phyloP scores from a whole-genome alignment of 768 basidiomycete genomes.

The Thelephora aurantiotincta region DNA sequence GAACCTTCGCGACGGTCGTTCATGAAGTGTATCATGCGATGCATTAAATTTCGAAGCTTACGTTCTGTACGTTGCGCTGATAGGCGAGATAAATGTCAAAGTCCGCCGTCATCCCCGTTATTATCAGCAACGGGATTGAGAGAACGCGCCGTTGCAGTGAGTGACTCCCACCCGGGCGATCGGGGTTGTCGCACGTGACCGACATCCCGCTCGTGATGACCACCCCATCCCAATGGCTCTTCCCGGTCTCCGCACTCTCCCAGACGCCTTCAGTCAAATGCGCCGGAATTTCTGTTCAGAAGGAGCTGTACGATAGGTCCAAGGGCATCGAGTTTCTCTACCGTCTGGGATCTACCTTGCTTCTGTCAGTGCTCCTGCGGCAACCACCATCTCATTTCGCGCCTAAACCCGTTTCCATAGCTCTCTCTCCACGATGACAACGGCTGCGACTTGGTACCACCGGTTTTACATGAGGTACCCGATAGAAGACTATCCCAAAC shows the following conservation, averaged over 20 bases:
- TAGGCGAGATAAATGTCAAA: slow-evolving; percentile 44
- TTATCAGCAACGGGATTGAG: not conserved
- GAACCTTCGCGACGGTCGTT: slow-evolving; percentile 32
- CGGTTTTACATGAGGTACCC: slow-evolving; percentile 83
- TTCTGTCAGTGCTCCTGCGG: slow-evolving; percentile 38
- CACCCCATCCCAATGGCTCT: slow-evolving; percentile 51
- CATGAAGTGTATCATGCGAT: not conserved
- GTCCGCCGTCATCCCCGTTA: not conserved
- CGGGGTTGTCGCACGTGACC: not conserved
- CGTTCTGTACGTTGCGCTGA: slow-evolving; percentile 43
- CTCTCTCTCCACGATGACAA: slow-evolving; percentile 69
- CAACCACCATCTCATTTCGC: slow-evolving; percentile 5
- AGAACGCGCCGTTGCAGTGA: not conserved
- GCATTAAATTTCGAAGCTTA: slow-evolving; percentile 42
- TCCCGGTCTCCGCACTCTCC: slow-evolving; percentile 42
- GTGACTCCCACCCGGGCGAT: not conserved
- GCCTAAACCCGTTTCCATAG: slow-evolving; percentile 23
- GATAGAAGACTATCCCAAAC: slow-evolving; percentile 69
- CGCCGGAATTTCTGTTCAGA: slow-evolving; percentile 34
- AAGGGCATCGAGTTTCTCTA: slow-evolving; percentile 79
- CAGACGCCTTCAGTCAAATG: slow-evolving; percentile 41
- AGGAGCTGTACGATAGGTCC: slow-evolving; percentile 66
- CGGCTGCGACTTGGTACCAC: slow-evolving; percentile 85
- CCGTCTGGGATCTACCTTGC: slow-evolving; percentile 64
- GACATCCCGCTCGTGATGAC: not conserved